Evolutionary conservation across 768 basidiomycete genomes (phyloP).

Genomic region (Tulasnella sp.): DNA sequence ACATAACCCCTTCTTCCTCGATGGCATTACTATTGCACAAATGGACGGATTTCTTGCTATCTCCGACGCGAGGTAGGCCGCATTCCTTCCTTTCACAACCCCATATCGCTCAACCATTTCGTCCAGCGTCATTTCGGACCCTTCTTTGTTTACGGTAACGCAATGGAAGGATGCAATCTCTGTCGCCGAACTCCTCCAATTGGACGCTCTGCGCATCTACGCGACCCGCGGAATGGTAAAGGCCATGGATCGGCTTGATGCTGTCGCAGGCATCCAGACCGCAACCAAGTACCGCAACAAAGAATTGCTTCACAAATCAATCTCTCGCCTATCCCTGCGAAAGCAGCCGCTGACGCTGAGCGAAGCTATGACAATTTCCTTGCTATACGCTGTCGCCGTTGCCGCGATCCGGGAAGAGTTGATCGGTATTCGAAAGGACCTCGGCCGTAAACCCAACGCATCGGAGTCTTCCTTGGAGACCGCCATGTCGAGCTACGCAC

Average conservation of each 20-base stretch:
- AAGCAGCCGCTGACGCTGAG: not conserved
- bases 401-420: not conserved
- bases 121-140: not conserved
- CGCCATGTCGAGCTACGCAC: not conserved
- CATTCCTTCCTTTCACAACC: not conserved
- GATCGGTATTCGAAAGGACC: not conserved
- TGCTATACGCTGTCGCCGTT: not conserved
- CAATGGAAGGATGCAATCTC: not conserved
- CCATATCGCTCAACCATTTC: not conserved
- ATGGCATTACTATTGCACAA: not conserved
- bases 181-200: not conserved
- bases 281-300: not conserved
- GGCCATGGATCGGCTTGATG: not conserved
- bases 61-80: not conserved
- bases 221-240: not conserved
- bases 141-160: not conserved
- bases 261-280: not conserved
- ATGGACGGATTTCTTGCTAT: not conserved
- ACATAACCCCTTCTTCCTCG: not conserved
- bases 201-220: not conserved
- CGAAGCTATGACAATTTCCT: not conserved
- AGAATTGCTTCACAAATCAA: not conserved
- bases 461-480: not conserved
- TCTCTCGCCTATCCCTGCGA: not conserved
- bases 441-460: not conserved